phyloP scores from a whole-genome alignment of 2,329 filamentous ascomycete species.

The Simplicillium sp. region DNA sequence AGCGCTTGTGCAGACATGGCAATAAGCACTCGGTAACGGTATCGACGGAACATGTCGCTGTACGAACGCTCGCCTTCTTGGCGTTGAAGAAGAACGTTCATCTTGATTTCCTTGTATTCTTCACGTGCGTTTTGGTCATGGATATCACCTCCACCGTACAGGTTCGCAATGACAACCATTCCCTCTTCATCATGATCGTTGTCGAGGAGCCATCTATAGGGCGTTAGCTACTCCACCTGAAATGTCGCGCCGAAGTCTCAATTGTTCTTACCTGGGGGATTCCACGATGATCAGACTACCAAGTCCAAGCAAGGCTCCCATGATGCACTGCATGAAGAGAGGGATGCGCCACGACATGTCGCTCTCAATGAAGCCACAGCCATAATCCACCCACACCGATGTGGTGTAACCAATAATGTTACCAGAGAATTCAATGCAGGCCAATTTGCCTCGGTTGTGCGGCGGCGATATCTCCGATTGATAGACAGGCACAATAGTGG shows the following conservation, averaged over 20 bases:
- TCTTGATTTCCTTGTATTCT: constrained; percentile 98
- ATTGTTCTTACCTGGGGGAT: constrained; percentile 69
- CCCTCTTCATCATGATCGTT: constrained; percentile 98
- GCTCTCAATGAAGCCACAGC: constrained; percentile 80
- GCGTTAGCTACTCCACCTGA: constrained; percentile 15
- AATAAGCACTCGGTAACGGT: constrained; percentile 87
- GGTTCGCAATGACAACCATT: constrained; percentile 94
- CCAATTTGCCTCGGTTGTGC: constrained; percentile 89
- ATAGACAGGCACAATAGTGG: constrained; percentile 87
- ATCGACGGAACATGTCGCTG: constrained; percentile 86
- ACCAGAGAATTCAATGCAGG: constrained; percentile 95
- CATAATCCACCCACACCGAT: constrained; percentile 98
- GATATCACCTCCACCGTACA: constrained; percentile 93
- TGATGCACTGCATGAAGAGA: constrained; percentile 83
- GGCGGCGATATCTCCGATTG: constrained; percentile 94
- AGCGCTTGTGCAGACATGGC: constrained; percentile 97
- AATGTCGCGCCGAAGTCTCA: constrained; percentile 4
- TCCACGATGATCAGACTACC: constrained; percentile 93
- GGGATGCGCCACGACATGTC: constrained; percentile 87
- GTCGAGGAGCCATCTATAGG: constrained; percentile 79
- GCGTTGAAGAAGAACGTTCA: constrained; percentile 85
- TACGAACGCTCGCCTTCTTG: constrained; percentile 94
- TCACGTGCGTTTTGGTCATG: constrained; percentile 87
- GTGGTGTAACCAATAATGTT: constrained; percentile 95
- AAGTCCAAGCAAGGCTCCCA: constrained; percentile 76